Evolutionary conservation across 208 protist species (phyloP).

Genomic region (Trypanosoma scelopori): DNA sequence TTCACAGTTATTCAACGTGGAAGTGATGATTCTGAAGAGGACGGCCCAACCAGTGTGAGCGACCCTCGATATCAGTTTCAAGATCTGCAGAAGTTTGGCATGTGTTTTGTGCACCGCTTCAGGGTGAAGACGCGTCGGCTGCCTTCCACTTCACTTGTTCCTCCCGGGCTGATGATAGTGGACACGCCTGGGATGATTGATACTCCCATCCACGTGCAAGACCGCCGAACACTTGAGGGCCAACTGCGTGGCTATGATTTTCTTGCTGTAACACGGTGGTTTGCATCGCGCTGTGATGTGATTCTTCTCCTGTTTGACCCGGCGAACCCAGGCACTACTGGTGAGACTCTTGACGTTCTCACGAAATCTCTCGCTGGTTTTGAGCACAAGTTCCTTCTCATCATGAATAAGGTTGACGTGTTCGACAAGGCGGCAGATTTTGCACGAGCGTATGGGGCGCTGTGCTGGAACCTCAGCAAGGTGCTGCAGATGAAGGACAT

Average conservation of each 20-base stretch:
- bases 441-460: constrained; percentile 81
- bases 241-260: constrained; percentile 90
- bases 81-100: constrained; percentile 75
- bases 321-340: constrained; percentile 83
- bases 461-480: constrained; percentile 93
- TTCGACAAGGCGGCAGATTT: constrained; percentile 89
- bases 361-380: constrained; percentile 79
- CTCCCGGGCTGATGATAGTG: constrained; percentile 79
- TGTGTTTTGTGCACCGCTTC: constrained; percentile 76
- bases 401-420: constrained; percentile 90
- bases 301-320: constrained; percentile 93
- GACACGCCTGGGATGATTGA: constrained; percentile 94
- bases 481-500: constrained; percentile 90
- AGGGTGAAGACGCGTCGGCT: constrained; percentile 71
- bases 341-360: constrained; percentile 91
- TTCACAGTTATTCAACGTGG: constrained; percentile 86
- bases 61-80: constrained; percentile 71
- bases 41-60: constrained; percentile 77
- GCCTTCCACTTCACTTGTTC: constrained; percentile 35
- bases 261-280: constrained; percentile 77
- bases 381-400: constrained; percentile 89
- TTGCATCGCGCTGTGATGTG: constrained; percentile 85
- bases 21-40: constrained; percentile 56
- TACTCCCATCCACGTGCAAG: constrained; percentile 53
- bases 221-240: constrained; percentile 35